Evolutionary conservation across 441 rosid genomes (phyloP), one percentile per base, ranked within the genome.

Genomic region (Macaranga tanarius): DNA sequence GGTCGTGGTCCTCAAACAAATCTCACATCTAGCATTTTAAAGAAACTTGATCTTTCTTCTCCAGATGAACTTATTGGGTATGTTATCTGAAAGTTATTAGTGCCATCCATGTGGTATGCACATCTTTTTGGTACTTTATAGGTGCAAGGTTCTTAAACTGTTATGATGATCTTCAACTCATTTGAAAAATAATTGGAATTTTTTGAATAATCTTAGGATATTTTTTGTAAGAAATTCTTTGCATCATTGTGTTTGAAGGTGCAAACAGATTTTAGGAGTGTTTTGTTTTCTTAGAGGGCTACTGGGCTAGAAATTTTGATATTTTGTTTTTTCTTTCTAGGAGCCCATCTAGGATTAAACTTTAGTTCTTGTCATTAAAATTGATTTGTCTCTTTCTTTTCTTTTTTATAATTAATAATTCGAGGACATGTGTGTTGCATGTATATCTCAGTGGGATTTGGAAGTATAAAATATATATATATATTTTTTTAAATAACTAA

Each of bases 21-120:
- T 85, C 96, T 95, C 64, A 83, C 92, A 52, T 75, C 74, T 79
- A 78, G 84, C 66, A 93, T 93, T 69, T 78, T 95, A 67, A 78
- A 80, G 74, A 73, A 81, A 28, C 96, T 95, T 65, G 84, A 80
- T 67, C 97, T 95, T 75, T 84, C 89, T 79, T 93, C 92, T 65
- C 86, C 97, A 8, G 97, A 95, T 76, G 97, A 95, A 82, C 84
- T 93, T 66, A 95, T 93, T 48, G 96, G 99, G 98, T 90, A 85
- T 59, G 66, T 66, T 26, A 52, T 69, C 73, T 58, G 55, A 47
- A 26, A 59, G 66, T 40, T 68, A 34, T 45, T 10, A 54, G 8
- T 54, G 23, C 55, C 16, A 9, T 31, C 51, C 45, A 17, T 2
- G 54, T 56, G 10, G 61, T 61, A 50, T 5, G 22, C 22, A 15